Conservation (phyloP, 768 basidiomycete species). For the Lactarius hatsudake region DNA sequence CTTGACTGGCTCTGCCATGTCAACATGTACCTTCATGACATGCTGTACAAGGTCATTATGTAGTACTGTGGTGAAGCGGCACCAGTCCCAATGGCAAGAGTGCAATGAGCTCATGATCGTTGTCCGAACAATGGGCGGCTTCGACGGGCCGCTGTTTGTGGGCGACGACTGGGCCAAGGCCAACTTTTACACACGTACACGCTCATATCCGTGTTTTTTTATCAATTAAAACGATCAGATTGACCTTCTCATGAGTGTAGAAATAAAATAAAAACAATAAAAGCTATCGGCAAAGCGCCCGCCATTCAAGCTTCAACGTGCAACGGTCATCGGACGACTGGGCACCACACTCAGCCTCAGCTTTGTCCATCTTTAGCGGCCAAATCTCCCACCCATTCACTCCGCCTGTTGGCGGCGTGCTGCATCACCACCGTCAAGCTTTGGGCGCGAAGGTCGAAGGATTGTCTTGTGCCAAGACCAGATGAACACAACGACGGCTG, state of each 20-base stretch:
- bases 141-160: neutral
- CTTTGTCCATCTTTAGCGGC: slow-evolving; percentile 1
- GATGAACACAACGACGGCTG: slow-evolving; percentile 10
- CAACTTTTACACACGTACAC: neutral
- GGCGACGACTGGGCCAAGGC: neutral
- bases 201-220: neutral
- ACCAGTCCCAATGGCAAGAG: slow-evolving; percentile 26
- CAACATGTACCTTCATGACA: slow-evolving; percentile 16
- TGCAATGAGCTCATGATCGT: slow-evolving; percentile 17
- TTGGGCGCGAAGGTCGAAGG: neutral
- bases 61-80: slow-evolving; percentile 16
- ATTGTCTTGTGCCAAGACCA: slow-evolving; percentile 5
- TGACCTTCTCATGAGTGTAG: neutral
- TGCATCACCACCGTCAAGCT: neutral
- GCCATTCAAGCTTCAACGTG: neutral
- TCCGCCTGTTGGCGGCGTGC: neutral
- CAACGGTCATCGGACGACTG: neutral
- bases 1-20: slow-evolving; percentile 22
- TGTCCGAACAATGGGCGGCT: neutral
- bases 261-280: neutral
- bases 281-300: neutral
- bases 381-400: slow-evolving; percentile 2
- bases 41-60: slow-evolving; percentile 20
- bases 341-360: neutral
- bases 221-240: neutral